Percentiles rank a stretch among this genome's conserved stretches.
phyloP scores from a whole-genome alignment of 139 green algal species.

The Chlamydomonas eustigma region DNA sequence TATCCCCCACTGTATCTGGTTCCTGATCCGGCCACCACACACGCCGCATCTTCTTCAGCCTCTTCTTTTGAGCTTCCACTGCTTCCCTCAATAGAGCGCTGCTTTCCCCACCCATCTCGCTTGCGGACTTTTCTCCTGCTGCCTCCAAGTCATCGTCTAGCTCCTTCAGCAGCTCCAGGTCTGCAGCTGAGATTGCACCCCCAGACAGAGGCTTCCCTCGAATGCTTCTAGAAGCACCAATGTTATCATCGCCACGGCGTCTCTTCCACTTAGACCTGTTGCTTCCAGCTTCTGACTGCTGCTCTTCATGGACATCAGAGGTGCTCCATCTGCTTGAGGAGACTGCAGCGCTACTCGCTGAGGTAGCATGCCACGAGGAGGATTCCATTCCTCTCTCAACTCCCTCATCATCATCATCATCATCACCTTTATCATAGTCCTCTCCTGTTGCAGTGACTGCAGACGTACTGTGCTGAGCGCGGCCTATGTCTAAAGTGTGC shows the following conservation, averaged over 20 bases:
- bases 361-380: too few relatives aligned
- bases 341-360: too few relatives aligned
- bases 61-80: not conserved
- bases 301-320: not conserved
- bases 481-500: too few relatives aligned
- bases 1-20: not conserved
- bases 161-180: conserved; percentile 8
- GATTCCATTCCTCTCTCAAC: too few relatives aligned
- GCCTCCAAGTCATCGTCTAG: conserved; percentile 13
- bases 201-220: not conserved
- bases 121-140: not conserved
- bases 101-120: too few relatives aligned
- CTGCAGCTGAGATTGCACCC: conserved; percentile 1
- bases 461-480: not conserved
- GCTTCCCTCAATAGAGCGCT: too few relatives aligned
- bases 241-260: too few relatives aligned
- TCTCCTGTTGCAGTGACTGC: not conserved
- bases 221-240: too few relatives aligned
- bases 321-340: not conserved
- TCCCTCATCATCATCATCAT: not conserved
- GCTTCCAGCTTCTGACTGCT: not conserved
- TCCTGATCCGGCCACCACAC: conserved; percentile 30
- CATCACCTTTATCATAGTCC: not conserved
- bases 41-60: not conserved
- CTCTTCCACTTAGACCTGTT: not conserved